Percentiles rank a stretch among this genome's conserved stretches.
Conservation (phyloP, 2,329 filamentous ascomycete genomes). For the Blastomyces parvus region DNA sequence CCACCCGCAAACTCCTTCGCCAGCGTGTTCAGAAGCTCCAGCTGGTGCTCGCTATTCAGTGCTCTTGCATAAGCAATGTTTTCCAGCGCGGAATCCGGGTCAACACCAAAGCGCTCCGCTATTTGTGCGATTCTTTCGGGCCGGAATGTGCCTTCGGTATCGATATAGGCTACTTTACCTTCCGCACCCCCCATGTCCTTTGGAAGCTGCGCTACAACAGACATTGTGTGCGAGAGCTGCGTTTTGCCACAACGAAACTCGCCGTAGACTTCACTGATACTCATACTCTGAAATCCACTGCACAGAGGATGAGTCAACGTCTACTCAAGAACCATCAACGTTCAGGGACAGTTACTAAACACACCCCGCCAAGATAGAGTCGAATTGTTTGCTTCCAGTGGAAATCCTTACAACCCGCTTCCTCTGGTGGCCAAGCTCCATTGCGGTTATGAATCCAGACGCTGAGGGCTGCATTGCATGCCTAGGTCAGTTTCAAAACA, state of each 20-base stretch:
- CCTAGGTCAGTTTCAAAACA: constrained; percentile 3
- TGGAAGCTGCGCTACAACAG: constrained; percentile 50
- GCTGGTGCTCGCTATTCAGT: constrained; percentile 56
- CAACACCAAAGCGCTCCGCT: constrained; percentile 54
- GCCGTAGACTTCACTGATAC: constrained; percentile 49
- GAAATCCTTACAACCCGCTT: constrained; percentile 56
- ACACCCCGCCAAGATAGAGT: constrained; percentile 54
- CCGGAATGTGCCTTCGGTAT: constrained; percentile 57
- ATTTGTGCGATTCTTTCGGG: constrained; percentile 59
- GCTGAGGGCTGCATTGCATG: constrained; percentile 41
- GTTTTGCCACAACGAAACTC: constrained; percentile 55
- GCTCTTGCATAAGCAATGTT: constrained; percentile 59
- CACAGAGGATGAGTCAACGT: neutral
- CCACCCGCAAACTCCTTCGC: constrained; percentile 53
- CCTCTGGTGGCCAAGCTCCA: constrained; percentile 53
- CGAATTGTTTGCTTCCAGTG: constrained; percentile 61
- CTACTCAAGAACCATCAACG: neutral
- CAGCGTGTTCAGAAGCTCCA: constrained; percentile 54
- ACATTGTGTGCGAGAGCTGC: constrained; percentile 59
- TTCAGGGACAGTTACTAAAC: constrained; percentile 6
- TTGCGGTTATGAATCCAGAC: constrained; percentile 55
- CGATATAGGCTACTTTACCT: constrained; percentile 61
- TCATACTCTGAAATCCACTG: constrained; percentile 61
- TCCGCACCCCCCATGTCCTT: constrained; percentile 55
- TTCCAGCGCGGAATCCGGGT: constrained; percentile 51